Evolutionary conservation across 176 grass and related monocot genomes (phyloP), one percentile per base, ranked within the genome.

Genomic region (Ampelocalamus luodianensis): DNA sequence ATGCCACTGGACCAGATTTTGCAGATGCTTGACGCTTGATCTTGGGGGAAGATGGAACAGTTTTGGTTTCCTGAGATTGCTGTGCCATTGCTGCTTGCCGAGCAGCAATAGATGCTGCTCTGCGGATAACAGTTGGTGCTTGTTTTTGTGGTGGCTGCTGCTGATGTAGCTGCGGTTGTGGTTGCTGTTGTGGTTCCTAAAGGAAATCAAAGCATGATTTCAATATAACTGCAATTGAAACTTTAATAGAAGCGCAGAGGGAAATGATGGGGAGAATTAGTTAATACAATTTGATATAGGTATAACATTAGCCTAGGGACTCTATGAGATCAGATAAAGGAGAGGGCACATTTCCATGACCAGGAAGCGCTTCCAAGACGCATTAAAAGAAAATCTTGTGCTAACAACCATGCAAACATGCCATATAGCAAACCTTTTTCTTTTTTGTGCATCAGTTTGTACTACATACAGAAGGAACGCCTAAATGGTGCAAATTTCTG

Each of bases 1-100:
- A 86, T 63, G 83, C 62, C 27, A 83, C 40, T 70, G 83, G 39
- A 72, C 70, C 58, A 75, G 85, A 51, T 59, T 75, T 91, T n/a
- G 50, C 56, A 72, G 90, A 90, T 63, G 70, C 34, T 80, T 91
- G 88, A 10, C 88, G 88, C 76, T 80, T 92, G 88, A 95, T 73
- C 93, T 83, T 87, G 10, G 87, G 87, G 70, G 85, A 89, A 32
- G 85, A 82, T 46, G 88, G 72, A 63, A 53, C 7, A 24, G 61
- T 55, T 71, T 89, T 86, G 49, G 78, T 77, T 53, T 84, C 89
- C 80, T 85, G 83, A 68, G 71, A 59, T 72, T 95, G 93, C 50
- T 94, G 88, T 76, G 85, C 45, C 76, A 97, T 89, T 68, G 83
- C 70, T 38, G 88, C 75, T 81, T 95, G 90, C 4, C 65, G 78